phyloP scores from a whole-genome alignment of 331 rosid genomes.

The Pyrus hybrid region DNA sequence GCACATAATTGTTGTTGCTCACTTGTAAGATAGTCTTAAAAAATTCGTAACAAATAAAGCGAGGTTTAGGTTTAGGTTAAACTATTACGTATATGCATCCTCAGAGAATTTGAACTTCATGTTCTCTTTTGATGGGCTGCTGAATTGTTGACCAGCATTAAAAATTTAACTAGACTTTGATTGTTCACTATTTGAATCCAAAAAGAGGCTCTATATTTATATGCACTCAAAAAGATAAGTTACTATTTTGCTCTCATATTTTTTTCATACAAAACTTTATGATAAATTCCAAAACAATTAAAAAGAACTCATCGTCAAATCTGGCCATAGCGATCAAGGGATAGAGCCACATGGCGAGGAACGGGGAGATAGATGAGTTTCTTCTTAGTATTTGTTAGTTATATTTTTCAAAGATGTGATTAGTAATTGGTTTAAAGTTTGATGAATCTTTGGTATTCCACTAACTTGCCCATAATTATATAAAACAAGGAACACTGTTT shows the following conservation, averaged over 20 bases:
- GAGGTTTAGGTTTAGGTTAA: not conserved
- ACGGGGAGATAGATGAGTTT: not conserved
- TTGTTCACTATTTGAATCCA: not conserved
- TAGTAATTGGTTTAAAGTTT: too few species aligned
- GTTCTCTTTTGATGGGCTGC: not conserved
- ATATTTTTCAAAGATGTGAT: not conserved
- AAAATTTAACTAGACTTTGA: not conserved
- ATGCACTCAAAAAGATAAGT: not conserved
- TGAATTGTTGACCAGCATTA: not conserved
- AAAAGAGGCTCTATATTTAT: not conserved
- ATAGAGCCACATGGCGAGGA: not conserved
- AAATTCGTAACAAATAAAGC: not conserved
- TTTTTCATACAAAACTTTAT: too few species aligned
- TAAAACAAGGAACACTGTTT: not conserved
- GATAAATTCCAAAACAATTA: not conserved
- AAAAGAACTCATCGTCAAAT: not conserved
- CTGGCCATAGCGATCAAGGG: not conserved
- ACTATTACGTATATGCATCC: not conserved
- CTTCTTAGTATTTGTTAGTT: not conserved
- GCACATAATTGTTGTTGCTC: not conserved
- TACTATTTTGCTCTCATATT: not conserved
- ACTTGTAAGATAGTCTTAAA: not conserved
- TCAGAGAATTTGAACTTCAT: not conserved
- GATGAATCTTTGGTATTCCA: not conserved
- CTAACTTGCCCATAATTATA: not conserved